Percentiles rank a stretch among this genome's conserved stretches.
Conservation (phyloP, 129 eudicot genomes). For the Chrysanthemum seticuspe region DNA sequence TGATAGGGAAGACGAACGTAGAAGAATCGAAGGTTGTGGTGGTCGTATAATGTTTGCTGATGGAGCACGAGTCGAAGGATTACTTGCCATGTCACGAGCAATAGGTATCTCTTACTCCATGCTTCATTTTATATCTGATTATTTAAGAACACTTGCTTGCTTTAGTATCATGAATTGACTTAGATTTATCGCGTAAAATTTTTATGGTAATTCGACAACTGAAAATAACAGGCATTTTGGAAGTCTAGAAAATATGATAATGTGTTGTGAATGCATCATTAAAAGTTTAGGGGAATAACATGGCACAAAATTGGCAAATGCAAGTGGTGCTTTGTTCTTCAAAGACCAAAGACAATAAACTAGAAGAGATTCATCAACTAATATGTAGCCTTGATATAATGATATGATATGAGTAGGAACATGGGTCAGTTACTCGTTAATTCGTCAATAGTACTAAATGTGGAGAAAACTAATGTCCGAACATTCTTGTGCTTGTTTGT, state of each 20-base stretch:
- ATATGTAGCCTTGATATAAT: neutral
- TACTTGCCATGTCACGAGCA: constrained; percentile 63
- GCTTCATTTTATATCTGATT: no score
- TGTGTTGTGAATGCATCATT: neutral
- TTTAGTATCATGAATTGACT: neutral
- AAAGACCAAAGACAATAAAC: no score
- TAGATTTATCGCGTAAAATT: neutral
- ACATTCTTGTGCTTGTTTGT: neutral
- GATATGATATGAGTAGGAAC: neutral
- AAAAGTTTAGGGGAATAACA: neutral
- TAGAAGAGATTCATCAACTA: no score
- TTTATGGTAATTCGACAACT: neutral
- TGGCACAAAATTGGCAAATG: neutral
- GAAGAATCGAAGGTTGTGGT: constrained; percentile 47
- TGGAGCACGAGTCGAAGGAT: constrained; percentile 58
- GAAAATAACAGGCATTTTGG: neutral
- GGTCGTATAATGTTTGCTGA: constrained; percentile 33
- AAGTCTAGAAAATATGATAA: neutral
- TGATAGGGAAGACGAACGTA: constrained; percentile 48
- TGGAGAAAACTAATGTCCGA: neutral
- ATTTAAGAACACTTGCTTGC: neutral
- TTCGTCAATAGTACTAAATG: neutral
- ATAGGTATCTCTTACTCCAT: constrained; percentile 37
- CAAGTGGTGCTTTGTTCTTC: neutral
- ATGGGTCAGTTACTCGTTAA: neutral